Percentiles rank a stretch among this genome's conserved stretches.
Evolutionary conservation across 2,329 filamentous ascomycete species (phyloP).

Genomic region (Phialophora chinensis): DNA sequence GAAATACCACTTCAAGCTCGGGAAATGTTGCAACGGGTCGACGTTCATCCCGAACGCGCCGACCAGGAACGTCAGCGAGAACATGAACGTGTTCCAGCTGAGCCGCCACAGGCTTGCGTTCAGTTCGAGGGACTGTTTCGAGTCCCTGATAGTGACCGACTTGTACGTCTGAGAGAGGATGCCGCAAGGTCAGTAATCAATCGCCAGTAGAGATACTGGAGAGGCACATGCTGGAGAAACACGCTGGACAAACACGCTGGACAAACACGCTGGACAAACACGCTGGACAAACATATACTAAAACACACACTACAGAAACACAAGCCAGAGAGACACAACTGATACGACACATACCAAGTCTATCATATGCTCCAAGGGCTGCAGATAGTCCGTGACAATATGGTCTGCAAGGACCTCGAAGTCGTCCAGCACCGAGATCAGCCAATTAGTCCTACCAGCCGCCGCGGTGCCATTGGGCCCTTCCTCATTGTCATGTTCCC

Average conservation of each 20-base stretch:
- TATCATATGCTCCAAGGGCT: conserved; percentile 57
- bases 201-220: too few relatives aligned
- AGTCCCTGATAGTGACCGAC: conserved; percentile 58
- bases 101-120: conserved; percentile 42
- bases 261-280: too few relatives aligned
- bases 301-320: background rate
- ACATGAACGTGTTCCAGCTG: conserved; percentile 50
- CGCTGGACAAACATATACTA: too few relatives aligned
- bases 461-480: background rate
- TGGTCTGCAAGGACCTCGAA: conserved; percentile 55
- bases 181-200: background rate
- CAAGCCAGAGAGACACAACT: background rate
- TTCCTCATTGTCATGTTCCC: conserved; percentile 45
- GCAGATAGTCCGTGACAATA: conserved; percentile 58
- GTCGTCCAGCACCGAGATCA: conserved; percentile 49
- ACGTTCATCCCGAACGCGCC: conserved; percentile 49
- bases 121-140: conserved; percentile 28
- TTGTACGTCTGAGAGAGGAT: conserved; percentile 49
- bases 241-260: background rate
- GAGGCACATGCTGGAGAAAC: background rate
- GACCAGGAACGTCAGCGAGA: conserved; percentile 57
- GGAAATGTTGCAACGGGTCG: conserved; percentile 50
- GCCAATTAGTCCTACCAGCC: conserved; percentile 43
- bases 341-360: conserved; percentile 17
- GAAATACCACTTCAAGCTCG: conserved; percentile 59